These are phyloP conservation scores for Amniculicola lignicola DNA, from an alignment of 495 filamentous ascomycete genomes.

Conservation along the genomic window DNA sequence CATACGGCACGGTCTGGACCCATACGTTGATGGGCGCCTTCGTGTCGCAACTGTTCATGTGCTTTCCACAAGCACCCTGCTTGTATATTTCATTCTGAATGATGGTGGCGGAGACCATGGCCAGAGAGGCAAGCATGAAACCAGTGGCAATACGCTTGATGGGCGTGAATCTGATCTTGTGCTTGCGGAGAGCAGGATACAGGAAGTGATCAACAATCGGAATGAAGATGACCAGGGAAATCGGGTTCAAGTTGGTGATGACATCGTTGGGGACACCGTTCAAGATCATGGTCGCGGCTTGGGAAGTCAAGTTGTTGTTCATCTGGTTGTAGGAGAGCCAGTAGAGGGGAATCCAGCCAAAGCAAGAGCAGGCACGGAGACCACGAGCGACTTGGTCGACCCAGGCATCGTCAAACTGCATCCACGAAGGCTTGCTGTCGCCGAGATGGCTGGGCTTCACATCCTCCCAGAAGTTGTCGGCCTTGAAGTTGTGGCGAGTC, in stretches of 20 bases:
- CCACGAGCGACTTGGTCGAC: conserved; percentile 69
- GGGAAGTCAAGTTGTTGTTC: conserved; percentile 70
- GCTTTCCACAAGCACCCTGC: conserved; percentile 25
- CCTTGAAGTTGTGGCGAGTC: conserved; percentile 55
- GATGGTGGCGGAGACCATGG: conserved; percentile 34
- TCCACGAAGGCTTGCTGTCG: conserved; percentile 43
- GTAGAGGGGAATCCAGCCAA: conserved; percentile 65
- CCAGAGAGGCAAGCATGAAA: conserved; percentile 41
- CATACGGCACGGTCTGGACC: conserved; percentile 61
- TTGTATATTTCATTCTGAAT: conserved; percentile 36
- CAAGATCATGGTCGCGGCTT: conserved; percentile 69
- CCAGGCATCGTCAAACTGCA: conserved; percentile 66
- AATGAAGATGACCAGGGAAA: conserved; percentile 75
- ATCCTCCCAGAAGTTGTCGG: conserved; percentile 58
- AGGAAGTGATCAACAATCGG: conserved; percentile 67
- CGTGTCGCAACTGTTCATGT: conserved; percentile 39
- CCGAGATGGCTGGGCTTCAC: conserved; percentile 55
- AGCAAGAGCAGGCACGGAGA: conserved; percentile 66
- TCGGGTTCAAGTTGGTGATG: conserved; percentile 73
- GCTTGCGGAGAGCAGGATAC: conserved; percentile 64
- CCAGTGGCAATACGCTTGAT: conserved; percentile 71
- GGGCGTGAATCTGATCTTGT: conserved; percentile 65
- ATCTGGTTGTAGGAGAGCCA: conserved; percentile 50
- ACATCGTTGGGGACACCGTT: conserved; percentile 77
- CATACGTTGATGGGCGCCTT: conserved; percentile 41